Conservation (phyloP, 176 grass and related monocot species). For the Pontederia crassipes region DNA sequence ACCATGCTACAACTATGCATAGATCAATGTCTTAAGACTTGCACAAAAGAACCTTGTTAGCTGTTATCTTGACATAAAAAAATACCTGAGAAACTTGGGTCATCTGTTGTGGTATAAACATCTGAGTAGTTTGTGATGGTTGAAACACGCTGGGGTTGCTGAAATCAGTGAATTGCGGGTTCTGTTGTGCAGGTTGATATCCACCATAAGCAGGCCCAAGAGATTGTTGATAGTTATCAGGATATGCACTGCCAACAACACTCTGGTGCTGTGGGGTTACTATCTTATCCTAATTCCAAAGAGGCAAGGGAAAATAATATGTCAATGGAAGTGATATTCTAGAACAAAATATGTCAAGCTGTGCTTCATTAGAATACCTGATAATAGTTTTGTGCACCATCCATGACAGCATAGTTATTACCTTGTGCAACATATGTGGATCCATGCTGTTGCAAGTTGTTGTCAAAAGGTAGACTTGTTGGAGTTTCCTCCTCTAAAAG, state of each 20-base stretch:
- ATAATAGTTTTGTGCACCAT: conserved; percentile 41
- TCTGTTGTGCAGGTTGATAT: conserved; percentile 15
- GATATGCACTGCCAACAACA: neutral
- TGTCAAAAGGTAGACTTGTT: conserved; percentile 26
- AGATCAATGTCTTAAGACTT: too few species aligned
- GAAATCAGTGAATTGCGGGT: conserved; percentile 24
- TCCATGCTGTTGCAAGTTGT: conserved; percentile 8
- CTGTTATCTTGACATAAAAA: neutral
- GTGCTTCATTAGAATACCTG: conserved; percentile 33
- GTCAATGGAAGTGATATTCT: neutral
- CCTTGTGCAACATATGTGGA: conserved; percentile 27
- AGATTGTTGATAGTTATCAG: conserved; percentile 9
- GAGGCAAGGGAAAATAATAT: neutral
- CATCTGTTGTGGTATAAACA: conserved; percentile 65
- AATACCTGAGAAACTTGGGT: conserved; percentile 48
- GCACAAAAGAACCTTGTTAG: conserved; percentile 13
- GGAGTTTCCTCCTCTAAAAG: conserved; percentile 38
- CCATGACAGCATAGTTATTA: conserved; percentile 14
- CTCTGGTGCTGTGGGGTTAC: neutral
- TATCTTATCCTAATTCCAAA: neutral
- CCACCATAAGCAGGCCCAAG: conserved; percentile 3
- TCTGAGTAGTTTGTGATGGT: conserved; percentile 32
- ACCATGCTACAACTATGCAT: too few species aligned
- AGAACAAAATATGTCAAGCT: neutral
- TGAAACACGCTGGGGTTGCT: conserved; percentile 44